Base-by-base conservation (phyloP, 2,329 filamentous ascomycete species). In the Alternaria sp. region DNA sequence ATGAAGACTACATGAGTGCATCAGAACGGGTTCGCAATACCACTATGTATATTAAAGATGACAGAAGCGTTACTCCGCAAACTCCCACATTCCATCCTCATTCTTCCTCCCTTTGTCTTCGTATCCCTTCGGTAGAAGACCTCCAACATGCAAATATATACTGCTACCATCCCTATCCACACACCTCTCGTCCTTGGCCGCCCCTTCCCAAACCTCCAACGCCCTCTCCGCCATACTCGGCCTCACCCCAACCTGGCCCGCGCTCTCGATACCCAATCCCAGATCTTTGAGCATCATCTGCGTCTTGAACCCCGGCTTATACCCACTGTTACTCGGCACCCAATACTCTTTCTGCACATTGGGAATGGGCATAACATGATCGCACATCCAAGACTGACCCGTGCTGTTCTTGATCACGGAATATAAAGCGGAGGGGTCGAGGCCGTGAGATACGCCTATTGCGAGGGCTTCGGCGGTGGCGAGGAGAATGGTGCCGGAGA, bases 201-300 rank as follows among this genome's bases (percentile, higher is more conserved):
- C 76, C 13, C 50, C 63, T 45, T 71, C 61, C 71, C 74, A 78
- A 19, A 69, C 63, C 51, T 59, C 52, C 67, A 77, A 63, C 15
- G 76, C 75, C 8, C 68, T 72, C 44, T 75, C 67, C 12, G 72
- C 76, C 71, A 77, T 78, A 21, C 51, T 53, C 10, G 74, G 73
- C 44, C 51, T 62, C 1, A 75, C 64, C 2, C 73, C 71, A 8
- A 77, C 70, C 59, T 73, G 67, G 28, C 67, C 73, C 40, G 67
- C 75, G 13, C 65, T 62, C 47, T 77, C 71, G 28, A 77, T 72
- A 2, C 73, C 75, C 32, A 78, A 53, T 1, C 72, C 73, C 36
- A 78, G 21, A 61, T 78, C 76, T 52, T 78, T 78, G 1, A 76
- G 57, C 75, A 78, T 75, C 75, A 78, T 78, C 63, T 77, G 73